These are phyloP conservation scores for Leishmania major DNA, from an alignment of 208 protist species.

Conservation along the genomic window DNA sequence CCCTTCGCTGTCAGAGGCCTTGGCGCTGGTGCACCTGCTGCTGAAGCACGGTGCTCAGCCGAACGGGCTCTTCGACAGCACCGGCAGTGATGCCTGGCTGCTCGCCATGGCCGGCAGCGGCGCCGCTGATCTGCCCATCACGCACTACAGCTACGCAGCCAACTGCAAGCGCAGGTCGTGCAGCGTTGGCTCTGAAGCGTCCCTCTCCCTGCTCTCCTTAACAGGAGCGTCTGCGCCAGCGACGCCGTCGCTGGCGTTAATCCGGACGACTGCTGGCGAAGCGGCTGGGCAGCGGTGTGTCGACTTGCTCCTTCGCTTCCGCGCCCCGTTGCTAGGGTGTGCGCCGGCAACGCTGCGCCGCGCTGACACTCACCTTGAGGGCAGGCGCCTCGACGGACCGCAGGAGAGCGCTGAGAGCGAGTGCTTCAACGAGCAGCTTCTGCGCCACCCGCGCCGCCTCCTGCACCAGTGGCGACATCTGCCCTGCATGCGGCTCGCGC, in stretches of 20 bases:
- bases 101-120: slow-evolving; percentile 43
- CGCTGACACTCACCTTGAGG: neutral
- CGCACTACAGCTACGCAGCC: neutral
- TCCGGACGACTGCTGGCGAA: neutral
- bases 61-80: slow-evolving; percentile 59
- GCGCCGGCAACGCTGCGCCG: slow-evolving; percentile 2
- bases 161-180: neutral
- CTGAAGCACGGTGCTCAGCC: slow-evolving; percentile 55
- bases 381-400: neutral
- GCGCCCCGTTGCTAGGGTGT: slow-evolving; percentile 19
- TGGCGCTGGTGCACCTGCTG: slow-evolving; percentile 41
- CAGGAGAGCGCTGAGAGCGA: neutral
- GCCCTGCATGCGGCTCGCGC: slow-evolving; percentile 19
- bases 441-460: slow-evolving; percentile 4
- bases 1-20: slow-evolving; percentile 7
- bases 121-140: slow-evolving; percentile 4
- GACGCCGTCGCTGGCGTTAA: neutral
- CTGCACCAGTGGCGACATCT: slow-evolving; percentile 29
- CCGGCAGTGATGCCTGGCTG: slow-evolving; percentile 78
- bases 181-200: neutral
- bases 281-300: slow-evolving; percentile 18
- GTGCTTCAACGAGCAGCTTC: slow-evolving; percentile 25
- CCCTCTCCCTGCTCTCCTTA: neutral
- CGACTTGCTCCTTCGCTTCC: slow-evolving; percentile 19
- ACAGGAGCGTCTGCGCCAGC: neutral